These are phyloP conservation scores for Cyamopsis tetragonoloba DNA, from an alignment of 306 rosid genomes.

Conservation along the genomic window DNA sequence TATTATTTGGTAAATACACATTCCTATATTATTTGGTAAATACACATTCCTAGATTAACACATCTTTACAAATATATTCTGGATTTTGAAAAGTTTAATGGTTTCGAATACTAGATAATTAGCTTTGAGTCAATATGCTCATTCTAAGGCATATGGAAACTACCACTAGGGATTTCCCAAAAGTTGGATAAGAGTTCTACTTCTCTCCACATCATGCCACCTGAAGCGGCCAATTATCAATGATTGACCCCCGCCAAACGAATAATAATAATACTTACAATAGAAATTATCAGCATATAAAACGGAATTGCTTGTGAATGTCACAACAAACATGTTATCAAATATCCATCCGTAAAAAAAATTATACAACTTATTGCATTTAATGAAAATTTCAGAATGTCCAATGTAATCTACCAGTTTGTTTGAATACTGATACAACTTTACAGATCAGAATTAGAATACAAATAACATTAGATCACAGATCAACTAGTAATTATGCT, in stretches of 20 bases:
- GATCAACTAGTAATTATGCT: background rate
- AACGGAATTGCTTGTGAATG: background rate
- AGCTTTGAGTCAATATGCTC: background rate
- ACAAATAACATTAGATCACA: conserved; percentile 5
- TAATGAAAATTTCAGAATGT: conserved; percentile 3
- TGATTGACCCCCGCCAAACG: background rate
- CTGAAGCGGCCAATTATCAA: background rate
- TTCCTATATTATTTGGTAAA: too few species aligned
- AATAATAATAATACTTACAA: background rate
- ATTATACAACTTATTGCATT: background rate
- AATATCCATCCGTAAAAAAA: background rate
- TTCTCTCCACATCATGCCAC: background rate
- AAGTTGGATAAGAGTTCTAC: background rate
- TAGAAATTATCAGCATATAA: background rate
- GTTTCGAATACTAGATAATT: background rate
- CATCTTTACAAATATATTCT: background rate
- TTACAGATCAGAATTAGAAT: background rate
- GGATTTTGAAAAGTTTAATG: background rate
- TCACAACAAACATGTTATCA: background rate
- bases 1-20: too few species aligned
- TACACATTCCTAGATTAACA: background rate
- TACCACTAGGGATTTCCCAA: background rate
- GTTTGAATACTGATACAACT: conserved; percentile 7
- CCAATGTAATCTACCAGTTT: background rate
- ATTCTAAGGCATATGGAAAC: background rate